phyloP scores from a whole-genome alignment of 1,284 basidiomycete species.

The Fistulinella cinereoalba region DNA sequence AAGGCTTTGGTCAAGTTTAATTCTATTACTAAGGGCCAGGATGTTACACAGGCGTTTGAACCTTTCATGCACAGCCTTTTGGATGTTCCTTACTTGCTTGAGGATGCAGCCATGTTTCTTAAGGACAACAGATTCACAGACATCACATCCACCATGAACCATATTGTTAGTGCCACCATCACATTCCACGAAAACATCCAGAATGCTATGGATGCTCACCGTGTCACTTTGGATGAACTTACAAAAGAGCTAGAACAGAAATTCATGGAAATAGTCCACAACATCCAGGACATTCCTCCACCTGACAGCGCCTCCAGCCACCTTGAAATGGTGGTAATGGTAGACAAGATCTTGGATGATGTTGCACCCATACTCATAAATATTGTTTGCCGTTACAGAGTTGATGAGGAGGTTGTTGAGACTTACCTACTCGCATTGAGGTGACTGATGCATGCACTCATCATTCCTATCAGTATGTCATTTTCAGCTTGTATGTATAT shows the following conservation, averaged over 20 bases:
- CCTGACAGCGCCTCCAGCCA: conserved; percentile 5
- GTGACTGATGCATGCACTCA: neutral
- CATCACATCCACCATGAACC: conserved; percentile 3
- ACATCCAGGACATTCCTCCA: conserved; percentile 1
- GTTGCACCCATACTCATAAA: neutral
- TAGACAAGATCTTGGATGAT: conserved; percentile 9
- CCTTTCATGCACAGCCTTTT: too few relatives aligned
- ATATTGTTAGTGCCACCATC: conserved; percentile 11
- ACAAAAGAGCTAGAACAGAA: conserved; percentile 2
- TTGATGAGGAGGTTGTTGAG: conserved; percentile 1
- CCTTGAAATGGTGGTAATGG: neutral
- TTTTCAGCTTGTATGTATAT: conserved; percentile 18
- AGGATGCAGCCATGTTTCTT: neutral
- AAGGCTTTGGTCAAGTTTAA: too few relatives aligned
- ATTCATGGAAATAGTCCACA: neutral
- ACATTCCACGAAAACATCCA: conserved; percentile 9
- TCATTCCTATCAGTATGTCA: conserved; percentile 10
- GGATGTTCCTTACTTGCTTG: conserved; percentile 11
- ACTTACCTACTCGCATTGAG: conserved; percentile 3
- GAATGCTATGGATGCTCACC: conserved; percentile 2
- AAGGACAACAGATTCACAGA: conserved; percentile 4
- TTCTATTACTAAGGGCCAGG: too few relatives aligned
- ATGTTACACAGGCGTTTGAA: too few relatives aligned
- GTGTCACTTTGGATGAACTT: conserved; percentile 3
- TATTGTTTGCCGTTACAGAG: neutral